Percentiles rank a stretch among this genome's conserved stretches.
These are phyloP conservation scores for Aureobasidium leucospermi DNA, from an alignment of 2,329 filamentous ascomycete genomes.

Conservation along the genomic window DNA sequence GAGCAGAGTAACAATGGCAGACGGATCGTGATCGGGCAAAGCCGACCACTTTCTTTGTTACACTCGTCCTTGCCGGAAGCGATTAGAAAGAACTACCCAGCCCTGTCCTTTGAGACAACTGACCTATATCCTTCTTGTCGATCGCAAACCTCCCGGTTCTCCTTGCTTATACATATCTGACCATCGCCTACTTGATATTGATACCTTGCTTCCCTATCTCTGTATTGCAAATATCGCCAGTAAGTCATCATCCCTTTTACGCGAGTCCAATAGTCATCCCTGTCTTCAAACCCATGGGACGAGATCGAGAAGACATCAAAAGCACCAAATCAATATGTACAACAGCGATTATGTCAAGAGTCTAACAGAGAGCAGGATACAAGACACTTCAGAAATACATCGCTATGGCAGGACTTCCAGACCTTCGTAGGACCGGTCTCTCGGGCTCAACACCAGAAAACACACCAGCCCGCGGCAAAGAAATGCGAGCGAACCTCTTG, in stretches of 20 bases:
- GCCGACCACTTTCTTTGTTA: constrained; percentile 4
- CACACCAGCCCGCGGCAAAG: constrained; percentile 69
- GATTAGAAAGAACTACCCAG: background rate
- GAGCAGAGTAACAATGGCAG: background rate
- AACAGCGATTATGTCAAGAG: too few species aligned
- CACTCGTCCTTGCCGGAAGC: background rate
- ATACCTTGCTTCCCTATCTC: background rate
- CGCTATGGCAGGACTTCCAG: constrained; percentile 17
- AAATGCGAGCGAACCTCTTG: constrained; percentile 52
- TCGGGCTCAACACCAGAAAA: constrained; percentile 54
- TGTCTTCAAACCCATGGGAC: too few species aligned
- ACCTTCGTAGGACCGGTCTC: constrained; percentile 39
- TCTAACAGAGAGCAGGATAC: too few species aligned
- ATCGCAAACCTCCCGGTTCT: background rate
- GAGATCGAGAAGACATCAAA: too few species aligned
- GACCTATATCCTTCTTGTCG: background rate
- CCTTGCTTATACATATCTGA: background rate
- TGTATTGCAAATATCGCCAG: background rate
- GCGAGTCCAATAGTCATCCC: too few species aligned
- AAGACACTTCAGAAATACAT: too few species aligned
- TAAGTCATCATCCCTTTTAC: background rate
- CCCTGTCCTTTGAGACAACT: background rate
- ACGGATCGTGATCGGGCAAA: background rate
- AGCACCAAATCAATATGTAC: too few species aligned
- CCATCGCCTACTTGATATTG: background rate